phyloP scores from a whole-genome alignment of 1,284 basidiomycete species.

The Boletus chippewaensis region DNA sequence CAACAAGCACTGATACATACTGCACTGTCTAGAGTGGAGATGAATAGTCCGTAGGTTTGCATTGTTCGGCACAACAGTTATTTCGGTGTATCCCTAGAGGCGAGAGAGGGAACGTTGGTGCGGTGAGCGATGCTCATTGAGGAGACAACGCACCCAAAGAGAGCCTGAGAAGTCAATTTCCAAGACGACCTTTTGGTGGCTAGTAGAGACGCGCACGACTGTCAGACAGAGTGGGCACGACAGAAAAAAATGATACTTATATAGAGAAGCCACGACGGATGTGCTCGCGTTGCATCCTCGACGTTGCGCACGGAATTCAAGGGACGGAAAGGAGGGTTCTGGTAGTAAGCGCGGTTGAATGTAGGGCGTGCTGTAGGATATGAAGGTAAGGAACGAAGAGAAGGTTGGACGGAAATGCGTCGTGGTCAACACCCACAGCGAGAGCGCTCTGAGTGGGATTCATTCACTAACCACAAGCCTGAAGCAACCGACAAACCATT shows the following conservation, averaged over 20 bases:
- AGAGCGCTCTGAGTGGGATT: slow-evolving; percentile 17
- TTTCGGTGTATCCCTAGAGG: slow-evolving; percentile 81
- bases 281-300: slow-evolving; percentile 65
- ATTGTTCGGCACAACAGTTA: slow-evolving; percentile 76
- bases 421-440: slow-evolving; percentile 22
- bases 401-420: slow-evolving; percentile 9
- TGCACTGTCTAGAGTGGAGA: slow-evolving; percentile 80
- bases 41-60: slow-evolving; percentile 74
- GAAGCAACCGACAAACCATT: slow-evolving; percentile 28
- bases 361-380: not conserved
- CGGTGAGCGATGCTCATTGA: slow-evolving; percentile 17
- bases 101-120: slow-evolving; percentile 8
- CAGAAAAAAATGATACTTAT: slow-evolving; percentile 48
- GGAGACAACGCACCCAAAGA: slow-evolving; percentile 53
- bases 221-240: slow-evolving; percentile 38
- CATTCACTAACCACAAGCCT: slow-evolving; percentile 19
- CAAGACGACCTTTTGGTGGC: slow-evolving; percentile 87
- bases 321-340: not conserved
- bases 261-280: slow-evolving; percentile 74
- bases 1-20: slow-evolving; percentile 41
- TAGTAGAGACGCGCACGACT: slow-evolving; percentile 56
- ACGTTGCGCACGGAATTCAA: slow-evolving; percentile 9
- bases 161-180: slow-evolving; percentile 82
- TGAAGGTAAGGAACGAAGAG: slow-evolving; percentile 4
- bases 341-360: not conserved